phyloP scores from a whole-genome alignment of 148 eudicot species.

The Camellia granthamiana region DNA sequence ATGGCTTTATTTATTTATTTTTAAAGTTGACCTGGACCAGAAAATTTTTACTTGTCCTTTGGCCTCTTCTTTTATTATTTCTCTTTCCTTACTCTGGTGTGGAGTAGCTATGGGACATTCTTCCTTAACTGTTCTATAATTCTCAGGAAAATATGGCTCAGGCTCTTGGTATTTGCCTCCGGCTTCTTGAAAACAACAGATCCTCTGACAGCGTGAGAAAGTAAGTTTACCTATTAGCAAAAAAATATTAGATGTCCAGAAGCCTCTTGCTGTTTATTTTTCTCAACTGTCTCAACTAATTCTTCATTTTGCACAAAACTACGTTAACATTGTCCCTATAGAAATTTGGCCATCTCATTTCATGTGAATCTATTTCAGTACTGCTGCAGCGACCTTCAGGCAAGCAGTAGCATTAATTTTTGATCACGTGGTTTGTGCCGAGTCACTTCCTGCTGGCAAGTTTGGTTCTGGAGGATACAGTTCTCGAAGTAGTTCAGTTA shows the following conservation, averaged over 20 bases:
- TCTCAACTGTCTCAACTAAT: neutral
- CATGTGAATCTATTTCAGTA: slow-evolving; percentile 48
- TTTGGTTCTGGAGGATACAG: slow-evolving; percentile 74
- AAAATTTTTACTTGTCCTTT: neutral
- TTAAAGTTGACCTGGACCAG: neutral
- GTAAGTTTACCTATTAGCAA: slow-evolving; percentile 38
- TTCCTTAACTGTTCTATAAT: slow-evolving; percentile 11
- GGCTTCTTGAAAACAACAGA: slow-evolving; percentile 82
- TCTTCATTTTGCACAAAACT: neutral
- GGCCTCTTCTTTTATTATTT: neutral
- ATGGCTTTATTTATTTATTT: neutral
- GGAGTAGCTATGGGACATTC: neutral
- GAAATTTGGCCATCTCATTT: slow-evolving; percentile 4
- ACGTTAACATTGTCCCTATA: neutral
- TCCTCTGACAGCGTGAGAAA: slow-evolving; percentile 93
- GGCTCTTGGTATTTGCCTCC: slow-evolving; percentile 92
- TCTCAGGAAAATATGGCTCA: slow-evolving; percentile 83
- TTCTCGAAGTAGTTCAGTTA: slow-evolving; percentile 81
- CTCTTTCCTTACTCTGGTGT: neutral
- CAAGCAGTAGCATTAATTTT: slow-evolving; percentile 97
- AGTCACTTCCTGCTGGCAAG: slow-evolving; percentile 85
- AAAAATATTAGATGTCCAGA: neutral
- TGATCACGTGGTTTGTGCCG: slow-evolving; percentile 75
- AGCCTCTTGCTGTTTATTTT: slow-evolving; percentile 3
- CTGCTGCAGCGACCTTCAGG: slow-evolving; percentile 99